These are phyloP conservation scores for Dipteronia sinensis DNA, from an alignment of 345 rosid species.

Conservation along the genomic window DNA sequence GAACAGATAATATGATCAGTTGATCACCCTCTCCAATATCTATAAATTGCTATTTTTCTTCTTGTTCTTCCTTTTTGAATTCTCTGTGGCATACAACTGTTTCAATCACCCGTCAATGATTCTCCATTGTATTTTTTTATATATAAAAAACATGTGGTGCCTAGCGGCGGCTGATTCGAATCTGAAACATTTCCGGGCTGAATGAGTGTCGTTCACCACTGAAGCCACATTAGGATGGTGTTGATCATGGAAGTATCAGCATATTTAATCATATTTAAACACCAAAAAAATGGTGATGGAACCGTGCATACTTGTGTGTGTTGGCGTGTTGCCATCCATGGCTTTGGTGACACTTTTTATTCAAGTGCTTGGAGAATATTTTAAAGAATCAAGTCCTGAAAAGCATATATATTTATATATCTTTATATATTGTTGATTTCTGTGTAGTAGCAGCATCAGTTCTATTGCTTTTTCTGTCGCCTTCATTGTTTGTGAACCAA, in stretches of 20 bases:
- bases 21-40: neutral
- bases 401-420: neutral
- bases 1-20: no score
- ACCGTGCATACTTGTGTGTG: neutral
- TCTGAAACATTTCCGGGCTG: no score
- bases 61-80: neutral
- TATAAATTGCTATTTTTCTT: neutral
- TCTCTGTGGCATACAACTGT: neutral
- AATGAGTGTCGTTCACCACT: no score
- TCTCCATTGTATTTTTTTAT: neutral
- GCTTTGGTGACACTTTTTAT: neutral
- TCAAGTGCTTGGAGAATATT: neutral
- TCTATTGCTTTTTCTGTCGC: no score
- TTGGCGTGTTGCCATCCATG: no score
- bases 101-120: neutral
- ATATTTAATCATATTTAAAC: no score
- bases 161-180: no score
- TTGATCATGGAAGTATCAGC: neutral
- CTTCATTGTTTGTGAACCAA: neutral
- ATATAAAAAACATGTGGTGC: no score
- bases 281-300: no score
- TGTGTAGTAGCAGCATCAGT: neutral
- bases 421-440: neutral
- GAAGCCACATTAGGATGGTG: neutral
- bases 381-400: neutral